Evolutionary conservation across 2,329 filamentous ascomycete species (phyloP).

Genomic region (Stagonosporopsis tanaceti): DNA sequence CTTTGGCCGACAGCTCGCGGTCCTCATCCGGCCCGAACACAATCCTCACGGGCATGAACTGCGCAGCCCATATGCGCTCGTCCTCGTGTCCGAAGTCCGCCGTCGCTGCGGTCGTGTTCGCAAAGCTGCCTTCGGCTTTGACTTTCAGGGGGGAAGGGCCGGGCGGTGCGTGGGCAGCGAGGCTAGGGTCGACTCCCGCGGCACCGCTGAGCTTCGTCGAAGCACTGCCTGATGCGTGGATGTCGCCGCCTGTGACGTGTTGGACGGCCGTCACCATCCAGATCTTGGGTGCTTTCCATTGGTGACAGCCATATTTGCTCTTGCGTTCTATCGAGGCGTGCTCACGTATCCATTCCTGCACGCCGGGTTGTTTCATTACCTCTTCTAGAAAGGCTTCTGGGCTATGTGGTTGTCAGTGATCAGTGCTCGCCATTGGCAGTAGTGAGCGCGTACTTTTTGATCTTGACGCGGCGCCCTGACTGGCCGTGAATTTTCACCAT

Average conservation of each 20-base stretch:
- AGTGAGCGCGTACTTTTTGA: not conserved
- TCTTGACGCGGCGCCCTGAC: not conserved
- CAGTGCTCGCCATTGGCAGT: not conserved
- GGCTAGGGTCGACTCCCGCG: not conserved
- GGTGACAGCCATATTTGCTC: not conserved
- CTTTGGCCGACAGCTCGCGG: not conserved
- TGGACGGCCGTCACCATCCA: slow-evolving; percentile 7
- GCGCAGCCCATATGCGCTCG: slow-evolving; percentile 2
- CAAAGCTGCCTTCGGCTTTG: not conserved
- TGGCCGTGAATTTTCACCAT: not conserved
- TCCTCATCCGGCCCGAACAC: not conserved
- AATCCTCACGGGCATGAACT: slow-evolving; percentile 6
- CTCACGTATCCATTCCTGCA: slow-evolving; percentile 1
- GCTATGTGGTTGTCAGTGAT: not conserved
- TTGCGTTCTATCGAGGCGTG: slow-evolving; percentile 3
- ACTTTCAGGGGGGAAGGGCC: not conserved
- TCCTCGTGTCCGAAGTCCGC: not conserved
- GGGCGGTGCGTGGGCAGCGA: not conserved
- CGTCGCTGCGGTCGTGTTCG: not conserved
- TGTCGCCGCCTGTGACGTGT: not conserved
- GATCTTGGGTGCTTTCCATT: slow-evolving; percentile 1
- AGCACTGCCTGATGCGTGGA: not conserved
- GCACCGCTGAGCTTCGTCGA: not conserved
- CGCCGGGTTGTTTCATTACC: not conserved
- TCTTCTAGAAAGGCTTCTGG: slow-evolving; percentile 3